phyloP scores from a whole-genome alignment of 768 basidiomycete species.

The Lactifluus piperatus region DNA sequence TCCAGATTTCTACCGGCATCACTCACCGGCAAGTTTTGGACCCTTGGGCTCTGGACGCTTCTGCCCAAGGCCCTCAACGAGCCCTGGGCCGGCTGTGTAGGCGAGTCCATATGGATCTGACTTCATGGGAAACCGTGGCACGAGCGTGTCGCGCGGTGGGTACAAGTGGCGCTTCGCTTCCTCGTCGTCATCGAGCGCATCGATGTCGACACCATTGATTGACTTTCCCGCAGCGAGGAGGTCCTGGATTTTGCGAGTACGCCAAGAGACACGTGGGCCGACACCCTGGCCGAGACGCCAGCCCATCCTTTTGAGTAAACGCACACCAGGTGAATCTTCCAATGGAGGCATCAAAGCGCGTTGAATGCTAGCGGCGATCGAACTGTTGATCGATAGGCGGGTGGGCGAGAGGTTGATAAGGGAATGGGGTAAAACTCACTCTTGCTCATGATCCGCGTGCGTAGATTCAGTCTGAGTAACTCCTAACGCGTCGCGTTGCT shows the following conservation, averaged over 20 bases:
- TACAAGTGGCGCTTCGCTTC: conserved; percentile 84
- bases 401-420: not conserved
- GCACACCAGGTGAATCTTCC: conserved; percentile 73
- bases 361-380: conserved; percentile 53
- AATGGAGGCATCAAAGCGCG: conserved; percentile 63
- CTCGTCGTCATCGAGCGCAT: conserved; percentile 45
- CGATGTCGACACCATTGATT: conserved; percentile 28
- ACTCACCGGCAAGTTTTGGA: conserved; percentile 50
- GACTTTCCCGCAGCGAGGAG: conserved; percentile 33
- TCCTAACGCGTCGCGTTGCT: conserved; percentile 65
- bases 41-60: conserved; percentile 28
- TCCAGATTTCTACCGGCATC: not conserved
- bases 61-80: conserved; percentile 51
- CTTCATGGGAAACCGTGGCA: conserved; percentile 56
- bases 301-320: conserved; percentile 89
- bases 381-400: conserved; percentile 31
- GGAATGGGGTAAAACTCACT: conserved; percentile 35
- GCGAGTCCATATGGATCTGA: conserved; percentile 79
- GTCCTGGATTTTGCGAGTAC: conserved; percentile 67
- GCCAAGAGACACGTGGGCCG: conserved; percentile 77
- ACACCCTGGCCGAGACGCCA: conserved; percentile 92
- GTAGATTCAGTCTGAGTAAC: conserved; percentile 43
- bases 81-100: conserved; percentile 53
- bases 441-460: conserved; percentile 38
- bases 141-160: conserved; percentile 69